These are phyloP conservation scores for Lipomyces japonicus DNA, from an alignment of 805 yeast genomes.

Conservation along the genomic window DNA sequence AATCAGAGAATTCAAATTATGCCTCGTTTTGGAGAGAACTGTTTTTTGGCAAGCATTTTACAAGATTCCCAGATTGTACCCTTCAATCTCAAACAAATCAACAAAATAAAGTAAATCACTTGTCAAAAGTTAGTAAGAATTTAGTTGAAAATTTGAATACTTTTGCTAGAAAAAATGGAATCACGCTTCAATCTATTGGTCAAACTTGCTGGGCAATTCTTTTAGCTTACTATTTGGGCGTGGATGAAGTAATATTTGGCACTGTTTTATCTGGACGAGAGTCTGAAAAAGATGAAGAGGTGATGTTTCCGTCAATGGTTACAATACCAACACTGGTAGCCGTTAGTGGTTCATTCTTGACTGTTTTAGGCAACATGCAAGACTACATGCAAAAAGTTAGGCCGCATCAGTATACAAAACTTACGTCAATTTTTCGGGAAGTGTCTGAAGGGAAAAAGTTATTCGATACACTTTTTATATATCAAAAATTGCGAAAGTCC, in stretches of 20 bases:
- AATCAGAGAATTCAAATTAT: background rate
- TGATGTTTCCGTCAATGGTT: conserved; percentile 29
- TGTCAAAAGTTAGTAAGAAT: background rate
- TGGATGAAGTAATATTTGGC: conserved; percentile 26
- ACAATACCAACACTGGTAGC: conserved; percentile 16
- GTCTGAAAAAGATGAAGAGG: conserved; percentile 20
- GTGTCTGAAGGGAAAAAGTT: conserved; percentile 10
- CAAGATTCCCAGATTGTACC: conserved; percentile 4
- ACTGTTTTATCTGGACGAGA: conserved; percentile 28
- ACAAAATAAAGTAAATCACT: background rate
- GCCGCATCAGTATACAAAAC: conserved; percentile 12
- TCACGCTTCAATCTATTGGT: conserved; percentile 24
- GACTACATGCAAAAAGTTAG: background rate
- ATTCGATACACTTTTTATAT: conserved; percentile 30
- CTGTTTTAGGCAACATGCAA: conserved; percentile 16
- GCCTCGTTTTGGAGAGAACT: conserved; percentile 8
- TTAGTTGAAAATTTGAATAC: background rate
- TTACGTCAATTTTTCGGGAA: conserved; percentile 3
- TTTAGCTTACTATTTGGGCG: conserved; percentile 17
- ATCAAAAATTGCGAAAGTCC: conserved; percentile 7
- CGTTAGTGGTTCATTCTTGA: conserved; percentile 3
- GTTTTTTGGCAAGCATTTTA: background rate
- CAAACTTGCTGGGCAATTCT: conserved; percentile 20
- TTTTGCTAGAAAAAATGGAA: conserved; percentile 7
- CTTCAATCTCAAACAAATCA: background rate